phyloP scores from a whole-genome alignment of 306 rosid species.

The Prosopis cineraria region DNA sequence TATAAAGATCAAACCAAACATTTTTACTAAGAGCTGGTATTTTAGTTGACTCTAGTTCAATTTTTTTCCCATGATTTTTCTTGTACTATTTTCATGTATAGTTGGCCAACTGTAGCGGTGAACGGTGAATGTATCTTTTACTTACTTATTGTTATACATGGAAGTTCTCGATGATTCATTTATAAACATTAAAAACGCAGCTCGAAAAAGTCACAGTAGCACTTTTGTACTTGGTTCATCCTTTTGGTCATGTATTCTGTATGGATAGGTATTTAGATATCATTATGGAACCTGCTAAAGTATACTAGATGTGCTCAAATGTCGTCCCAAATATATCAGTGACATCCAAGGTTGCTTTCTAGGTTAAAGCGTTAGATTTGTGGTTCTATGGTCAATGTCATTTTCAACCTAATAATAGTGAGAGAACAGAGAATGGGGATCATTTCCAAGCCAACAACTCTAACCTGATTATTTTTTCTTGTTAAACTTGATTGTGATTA shows the following conservation, averaged over 20 bases:
- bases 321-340: constrained; percentile 9
- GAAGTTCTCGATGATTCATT: not conserved
- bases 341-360: constrained; percentile 18
- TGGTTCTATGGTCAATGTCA: not conserved
- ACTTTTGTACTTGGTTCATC: constrained; percentile 16
- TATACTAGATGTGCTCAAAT: not conserved
- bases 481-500: constrained; percentile 18
- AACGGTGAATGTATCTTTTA: not conserved
- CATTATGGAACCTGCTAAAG: constrained; percentile 15
- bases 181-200: not conserved
- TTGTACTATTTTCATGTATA: not conserved
- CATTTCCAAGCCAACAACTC: not conserved
- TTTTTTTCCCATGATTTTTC: not conserved
- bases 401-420: not conserved
- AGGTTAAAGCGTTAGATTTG: not conserved
- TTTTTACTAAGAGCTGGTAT: constrained; percentile 13
- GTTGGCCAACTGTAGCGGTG: not conserved
- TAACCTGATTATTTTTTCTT: constrained; percentile 21
- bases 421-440: constrained; percentile 17
- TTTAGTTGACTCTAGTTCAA: constrained; percentile 32
- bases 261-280: constrained; percentile 1
- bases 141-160: constrained; percentile 3
- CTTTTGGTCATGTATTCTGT: not conserved
- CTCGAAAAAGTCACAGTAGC: constrained; percentile 2
- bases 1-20: constrained; percentile 23